Conservation (phyloP, 768 basidiomycete genomes). For the Tylopilus balloui region DNA sequence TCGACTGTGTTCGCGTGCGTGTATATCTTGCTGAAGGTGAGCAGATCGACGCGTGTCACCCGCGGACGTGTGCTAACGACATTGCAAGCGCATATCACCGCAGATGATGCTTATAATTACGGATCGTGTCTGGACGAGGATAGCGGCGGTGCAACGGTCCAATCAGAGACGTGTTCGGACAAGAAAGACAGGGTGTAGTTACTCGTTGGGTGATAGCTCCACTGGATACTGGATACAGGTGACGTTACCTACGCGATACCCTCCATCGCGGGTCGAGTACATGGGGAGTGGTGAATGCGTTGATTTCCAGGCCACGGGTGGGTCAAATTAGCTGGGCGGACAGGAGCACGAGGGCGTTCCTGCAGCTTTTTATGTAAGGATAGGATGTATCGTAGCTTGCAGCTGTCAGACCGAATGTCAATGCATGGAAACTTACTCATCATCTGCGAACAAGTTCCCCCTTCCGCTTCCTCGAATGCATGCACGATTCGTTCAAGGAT, state of each 20-base stretch:
- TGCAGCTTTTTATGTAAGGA: no score
- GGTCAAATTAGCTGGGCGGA: no score
- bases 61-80: not conserved
- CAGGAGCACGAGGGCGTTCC: no score
- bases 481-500: no score
- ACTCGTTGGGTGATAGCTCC: not conserved
- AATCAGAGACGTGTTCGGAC: not conserved
- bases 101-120: slow-evolving; percentile 25
- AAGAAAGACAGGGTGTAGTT: slow-evolving; percentile 3
- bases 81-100: slow-evolving; percentile 21
- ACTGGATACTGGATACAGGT: not conserved
- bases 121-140: slow-evolving; percentile 18
- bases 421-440: no score
- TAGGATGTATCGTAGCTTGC: no score
- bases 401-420: no score
- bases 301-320: no score
- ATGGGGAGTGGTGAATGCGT: no score
- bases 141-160: not conserved
- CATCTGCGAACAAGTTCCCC: no score
- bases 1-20: slow-evolving; percentile 17
- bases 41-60: not conserved
- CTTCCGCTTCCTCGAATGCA: no score
- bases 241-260: not conserved
- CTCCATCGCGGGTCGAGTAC: not conserved
- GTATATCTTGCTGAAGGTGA: slow-evolving; percentile 24